Conservation (phyloP, 75 land plant species). For the Selaginella tamariscina region DNA sequence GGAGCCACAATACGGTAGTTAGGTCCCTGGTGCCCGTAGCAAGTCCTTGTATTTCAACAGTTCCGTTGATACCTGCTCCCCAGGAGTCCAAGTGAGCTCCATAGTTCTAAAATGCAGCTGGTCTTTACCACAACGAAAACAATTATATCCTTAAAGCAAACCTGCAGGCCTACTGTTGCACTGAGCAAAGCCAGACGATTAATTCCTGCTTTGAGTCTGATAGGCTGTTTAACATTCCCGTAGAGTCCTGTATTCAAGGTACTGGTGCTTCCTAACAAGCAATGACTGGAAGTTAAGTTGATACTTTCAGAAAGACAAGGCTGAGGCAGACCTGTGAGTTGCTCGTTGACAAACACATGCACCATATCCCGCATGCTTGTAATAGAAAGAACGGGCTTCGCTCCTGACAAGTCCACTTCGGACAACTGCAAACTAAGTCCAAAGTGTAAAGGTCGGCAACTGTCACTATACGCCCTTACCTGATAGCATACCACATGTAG, state of each 20-base stretch:
- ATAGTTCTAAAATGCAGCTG: slow-evolving; percentile 67
- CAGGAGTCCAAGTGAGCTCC: slow-evolving; percentile 65
- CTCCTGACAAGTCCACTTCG: not conserved
- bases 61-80: slow-evolving; percentile 79
- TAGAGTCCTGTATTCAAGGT: not conserved
- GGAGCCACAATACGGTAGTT: slow-evolving; percentile 35
- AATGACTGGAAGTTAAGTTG: no score
- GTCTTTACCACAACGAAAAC: no score
- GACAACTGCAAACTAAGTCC: not conserved
- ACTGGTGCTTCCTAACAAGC: slow-evolving; percentile 3
- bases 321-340: not conserved
- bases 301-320: not conserved
- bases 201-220: slow-evolving; percentile 30
- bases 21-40: slow-evolving; percentile 53
- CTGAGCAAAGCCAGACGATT: slow-evolving; percentile 46
- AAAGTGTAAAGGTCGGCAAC: not conserved
- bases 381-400: not conserved
- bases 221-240: slow-evolving; percentile 18
- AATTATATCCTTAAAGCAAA: no score
- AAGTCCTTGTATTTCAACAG: slow-evolving; percentile 39
- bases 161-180: slow-evolving; percentile 67
- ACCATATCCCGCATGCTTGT: not conserved
- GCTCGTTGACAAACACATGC: not conserved
- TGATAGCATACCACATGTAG: slow-evolving; percentile 70
- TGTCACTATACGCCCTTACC: slow-evolving; percentile 23